Evolutionary conservation across 345 rosid genomes (phyloP), one percentile per base, ranked within the genome.

Genomic region (Citrus cavaleriei): DNA sequence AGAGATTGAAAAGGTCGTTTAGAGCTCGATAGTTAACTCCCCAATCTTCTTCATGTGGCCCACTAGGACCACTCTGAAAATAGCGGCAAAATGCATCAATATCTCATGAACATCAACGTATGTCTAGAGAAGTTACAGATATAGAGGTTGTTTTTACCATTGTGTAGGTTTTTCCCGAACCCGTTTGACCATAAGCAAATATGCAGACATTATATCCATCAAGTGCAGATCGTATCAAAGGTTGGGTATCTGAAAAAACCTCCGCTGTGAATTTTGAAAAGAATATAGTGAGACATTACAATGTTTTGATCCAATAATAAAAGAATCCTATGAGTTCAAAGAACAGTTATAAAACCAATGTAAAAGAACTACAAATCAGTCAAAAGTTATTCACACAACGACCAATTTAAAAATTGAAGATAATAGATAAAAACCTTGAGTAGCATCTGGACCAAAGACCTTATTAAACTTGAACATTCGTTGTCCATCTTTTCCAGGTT

Each of bases 141-240:
- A 38, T 6, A 66, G 37, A 19, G 30, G 57, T 38, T 32, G 25
- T 72, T 35, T 70, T 5, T 84, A 95, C 99, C 99, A 93, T 95
- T 8, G 98, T 95, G 82, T 92, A 86, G 6, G 99, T 95, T 84
- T 95, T 95, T 22, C 99, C 99, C 0, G 98, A 95, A 78, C 99
- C 98, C 49, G 99, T 95, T 86, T 95, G 99, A n/a, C 99, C 99
- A 70, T 95, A 95, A 55, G 99, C 99, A 85, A 95, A 94, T 82
- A 96, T 94, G 77, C 99, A 94, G 3, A 90, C 98, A 73, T 90
- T 91, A 76, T 86, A 93, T 24, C 99, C 99, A 87, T 95, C 98
- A 65, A 93, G 91, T 4, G 87, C 96, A 27, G 93, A 93, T 27
- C 92, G 87, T 66, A 93, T 84, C 85, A 93, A 82, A 0, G 97